These are phyloP conservation scores for Colletotrichum sp. DNA, from an alignment of 2,329 filamentous ascomycete species.

Conservation along the genomic window DNA sequence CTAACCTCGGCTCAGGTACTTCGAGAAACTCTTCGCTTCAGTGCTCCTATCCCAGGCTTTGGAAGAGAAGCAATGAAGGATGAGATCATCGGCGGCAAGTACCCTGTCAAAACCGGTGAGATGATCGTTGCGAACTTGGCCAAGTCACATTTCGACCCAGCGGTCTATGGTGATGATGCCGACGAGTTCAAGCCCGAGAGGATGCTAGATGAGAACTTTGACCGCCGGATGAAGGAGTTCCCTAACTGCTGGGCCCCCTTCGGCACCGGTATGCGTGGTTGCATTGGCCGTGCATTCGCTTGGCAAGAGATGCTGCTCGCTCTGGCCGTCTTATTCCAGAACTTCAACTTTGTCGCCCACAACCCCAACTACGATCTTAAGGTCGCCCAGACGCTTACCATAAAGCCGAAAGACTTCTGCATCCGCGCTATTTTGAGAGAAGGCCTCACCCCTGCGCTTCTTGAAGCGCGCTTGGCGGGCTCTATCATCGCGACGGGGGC, in stretches of 20 bases:
- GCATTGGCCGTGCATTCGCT: slow-evolving; percentile 58
- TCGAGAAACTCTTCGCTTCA: slow-evolving; percentile 52
- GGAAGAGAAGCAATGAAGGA: slow-evolving; percentile 38
- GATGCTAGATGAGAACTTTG: slow-evolving; percentile 61
- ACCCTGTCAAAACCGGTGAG: slow-evolving; percentile 52
- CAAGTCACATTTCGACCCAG: slow-evolving; percentile 59
- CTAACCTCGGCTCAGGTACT: slow-evolving; percentile 39
- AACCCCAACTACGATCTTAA: slow-evolving; percentile 61
- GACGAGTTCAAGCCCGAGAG: slow-evolving; percentile 64
- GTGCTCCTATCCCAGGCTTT: slow-evolving; percentile 30
- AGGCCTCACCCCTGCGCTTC: slow-evolving; percentile 38
- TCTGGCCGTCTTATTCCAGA: slow-evolving; percentile 64
- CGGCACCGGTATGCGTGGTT: slow-evolving; percentile 56
- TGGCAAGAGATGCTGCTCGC: slow-evolving; percentile 57
- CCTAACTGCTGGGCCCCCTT: slow-evolving; percentile 55
- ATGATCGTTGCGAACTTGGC: slow-evolving; percentile 48
- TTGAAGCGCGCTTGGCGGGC: slow-evolving; percentile 51
- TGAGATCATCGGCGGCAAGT: slow-evolving; percentile 58
- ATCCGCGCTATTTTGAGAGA: slow-evolving; percentile 61
- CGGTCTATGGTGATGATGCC: slow-evolving; percentile 62
- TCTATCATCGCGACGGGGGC: slow-evolving; percentile 13
- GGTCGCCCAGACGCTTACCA: slow-evolving; percentile 60
- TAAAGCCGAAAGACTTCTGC: slow-evolving; percentile 65
- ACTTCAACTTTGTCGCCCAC: slow-evolving; percentile 67
- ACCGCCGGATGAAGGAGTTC: slow-evolving; percentile 35